A percentile compares a stretch with the other conserved stretches of the same genome.
phyloP scores from a whole-genome alignment of 1,284 basidiomycete genomes.

The Boletellus deceptivus region DNA sequence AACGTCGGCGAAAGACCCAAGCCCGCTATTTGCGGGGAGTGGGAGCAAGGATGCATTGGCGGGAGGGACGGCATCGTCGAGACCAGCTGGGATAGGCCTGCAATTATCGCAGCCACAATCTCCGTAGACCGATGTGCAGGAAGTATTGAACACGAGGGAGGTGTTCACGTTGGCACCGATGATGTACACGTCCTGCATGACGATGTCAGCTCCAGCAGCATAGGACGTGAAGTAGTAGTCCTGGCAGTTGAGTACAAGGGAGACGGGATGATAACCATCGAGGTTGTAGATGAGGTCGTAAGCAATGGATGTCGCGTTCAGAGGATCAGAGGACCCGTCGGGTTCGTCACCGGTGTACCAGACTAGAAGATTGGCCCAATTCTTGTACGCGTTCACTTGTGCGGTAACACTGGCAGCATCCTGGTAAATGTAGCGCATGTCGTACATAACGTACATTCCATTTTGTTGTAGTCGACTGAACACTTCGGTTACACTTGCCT shows the following conservation, averaged over 20 bases:
- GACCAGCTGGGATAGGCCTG: conserved; percentile 34
- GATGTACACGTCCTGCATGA: conserved; percentile 57
- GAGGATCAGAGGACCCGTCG: conserved; percentile 66
- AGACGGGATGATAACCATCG: conserved; percentile 76
- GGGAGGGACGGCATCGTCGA: conserved; percentile 29
- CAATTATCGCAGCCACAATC: conserved; percentile 69
- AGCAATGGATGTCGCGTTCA: conserved; percentile 55
- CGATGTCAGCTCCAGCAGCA: conserved; percentile 58
- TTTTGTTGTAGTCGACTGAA: conserved; percentile 67
- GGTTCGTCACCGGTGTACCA: conserved; percentile 82
- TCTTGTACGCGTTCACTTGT: conserved; percentile 66
- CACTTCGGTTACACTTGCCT: conserved; percentile 45
- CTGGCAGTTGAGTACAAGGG: conserved; percentile 75
- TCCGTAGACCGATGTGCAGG: conserved; percentile 64
- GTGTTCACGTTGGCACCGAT: conserved; percentile 70
- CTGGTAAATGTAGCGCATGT: conserved; percentile 69
- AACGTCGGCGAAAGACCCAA: conserved; percentile 49
- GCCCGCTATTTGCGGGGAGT: conserved; percentile 28
- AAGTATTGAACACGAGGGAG: conserved; percentile 51
- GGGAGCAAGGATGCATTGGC: conserved; percentile 21
- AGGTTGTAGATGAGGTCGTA: conserved; percentile 65
- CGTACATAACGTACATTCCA: conserved; percentile 74
- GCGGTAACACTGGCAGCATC: conserved; percentile 57
- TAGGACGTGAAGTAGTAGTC: conserved; percentile 66
- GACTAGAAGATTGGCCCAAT: conserved; percentile 62